These are phyloP conservation scores for Blastocrithidia nonstop DNA, from an alignment of 208 protist genomes.

Conservation along the genomic window DNA sequence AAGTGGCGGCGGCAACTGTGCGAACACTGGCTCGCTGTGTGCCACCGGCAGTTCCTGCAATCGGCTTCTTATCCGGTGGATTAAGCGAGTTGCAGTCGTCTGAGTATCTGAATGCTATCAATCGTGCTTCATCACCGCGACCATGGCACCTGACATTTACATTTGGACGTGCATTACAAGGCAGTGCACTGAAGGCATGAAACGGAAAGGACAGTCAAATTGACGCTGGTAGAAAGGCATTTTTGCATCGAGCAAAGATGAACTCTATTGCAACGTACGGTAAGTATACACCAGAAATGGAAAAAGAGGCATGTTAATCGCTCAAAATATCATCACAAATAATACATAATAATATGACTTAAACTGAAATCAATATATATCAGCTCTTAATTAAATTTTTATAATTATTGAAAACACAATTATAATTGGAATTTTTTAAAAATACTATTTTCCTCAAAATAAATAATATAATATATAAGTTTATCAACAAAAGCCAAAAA, in stretches of 20 bases:
- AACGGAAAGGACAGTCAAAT: slow-evolving; percentile 61
- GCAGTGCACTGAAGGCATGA: slow-evolving; percentile 84
- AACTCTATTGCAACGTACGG: slow-evolving; percentile 65
- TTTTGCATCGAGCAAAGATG: slow-evolving; percentile 74
- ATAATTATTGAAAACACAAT: too few relatives aligned
- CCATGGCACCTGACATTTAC: slow-evolving; percentile 91
- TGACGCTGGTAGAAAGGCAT: slow-evolving; percentile 73
- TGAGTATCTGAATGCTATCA: slow-evolving; percentile 93
- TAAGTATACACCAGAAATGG: too few relatives aligned
- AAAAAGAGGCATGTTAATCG: too few relatives aligned
- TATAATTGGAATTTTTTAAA: too few relatives aligned
- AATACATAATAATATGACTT: too few relatives aligned
- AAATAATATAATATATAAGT: too few relatives aligned
- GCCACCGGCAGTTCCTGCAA: slow-evolving; percentile 87
- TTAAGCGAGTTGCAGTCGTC: slow-evolving; percentile 92
- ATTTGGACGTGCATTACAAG: slow-evolving; percentile 92
- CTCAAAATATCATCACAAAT: too few relatives aligned
- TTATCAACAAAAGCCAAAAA: too few relatives aligned
- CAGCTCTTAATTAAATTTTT: too few relatives aligned
- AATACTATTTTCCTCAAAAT: too few relatives aligned
- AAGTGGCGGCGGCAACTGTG: slow-evolving; percentile 85
- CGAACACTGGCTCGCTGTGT: slow-evolving; percentile 82
- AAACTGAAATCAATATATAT: too few relatives aligned
- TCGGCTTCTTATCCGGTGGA: slow-evolving; percentile 94
- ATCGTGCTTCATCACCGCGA: slow-evolving; percentile 25